Percentiles rank a stretch among this genome's conserved stretches.
Conservation (phyloP, 2,329 filamentous ascomycete species). For the Simplicillium aogashimaense region DNA sequence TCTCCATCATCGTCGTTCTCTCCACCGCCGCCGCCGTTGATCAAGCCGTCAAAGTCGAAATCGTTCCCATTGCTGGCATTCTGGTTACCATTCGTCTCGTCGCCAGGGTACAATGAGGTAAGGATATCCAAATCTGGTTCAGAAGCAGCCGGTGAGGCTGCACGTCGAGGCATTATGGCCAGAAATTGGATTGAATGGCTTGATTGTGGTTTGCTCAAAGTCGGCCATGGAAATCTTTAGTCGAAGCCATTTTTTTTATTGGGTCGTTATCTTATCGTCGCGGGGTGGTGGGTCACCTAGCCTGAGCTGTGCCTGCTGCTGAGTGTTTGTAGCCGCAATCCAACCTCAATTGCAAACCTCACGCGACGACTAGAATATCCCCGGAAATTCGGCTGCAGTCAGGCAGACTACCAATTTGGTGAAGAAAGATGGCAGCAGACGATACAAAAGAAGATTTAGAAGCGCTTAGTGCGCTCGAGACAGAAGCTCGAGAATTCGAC, state of each 20-base stretch:
- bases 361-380: not conserved
- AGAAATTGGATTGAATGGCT: too few species aligned
- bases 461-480: slow-evolving; percentile 70
- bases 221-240: too few species aligned
- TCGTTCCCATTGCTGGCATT: slow-evolving; percentile 28
- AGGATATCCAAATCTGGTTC: slow-evolving; percentile 91
- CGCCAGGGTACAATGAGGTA: slow-evolving; percentile 59
- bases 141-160: slow-evolving; percentile 71
- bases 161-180: slow-evolving; percentile 56
- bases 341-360: not conserved
- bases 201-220: too few species aligned
- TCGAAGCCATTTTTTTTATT: slow-evolving; percentile 26
- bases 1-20: slow-evolving; percentile 56
- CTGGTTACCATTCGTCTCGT: slow-evolving; percentile 36
- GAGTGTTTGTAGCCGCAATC: too few species aligned
- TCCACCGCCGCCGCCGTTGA: slow-evolving; percentile 37
- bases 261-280: slow-evolving; percentile 28
- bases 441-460: slow-evolving; percentile 52
- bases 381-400: too few species aligned
- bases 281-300: slow-evolving; percentile 15
- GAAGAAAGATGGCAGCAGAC: slow-evolving; percentile 24
- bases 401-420: not conserved
- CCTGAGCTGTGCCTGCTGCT: too few species aligned
- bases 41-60: slow-evolving; percentile 50
- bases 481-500: slow-evolving; percentile 81